Conservation (phyloP, 805 yeast species). For the Nakazawaea ambrosiae region DNA sequence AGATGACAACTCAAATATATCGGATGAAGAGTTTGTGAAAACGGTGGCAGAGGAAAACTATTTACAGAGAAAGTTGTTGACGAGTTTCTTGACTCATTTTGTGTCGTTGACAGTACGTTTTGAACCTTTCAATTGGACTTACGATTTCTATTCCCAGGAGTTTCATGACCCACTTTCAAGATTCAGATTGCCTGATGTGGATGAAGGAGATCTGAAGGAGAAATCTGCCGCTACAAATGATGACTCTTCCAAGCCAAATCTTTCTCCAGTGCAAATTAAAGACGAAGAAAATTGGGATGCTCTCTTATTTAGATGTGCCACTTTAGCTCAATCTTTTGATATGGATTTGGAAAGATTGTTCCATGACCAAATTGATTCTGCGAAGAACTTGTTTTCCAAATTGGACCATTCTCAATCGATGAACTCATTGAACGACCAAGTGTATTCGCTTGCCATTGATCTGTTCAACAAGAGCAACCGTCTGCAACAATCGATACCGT, state of each 20-base stretch:
- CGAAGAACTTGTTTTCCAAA: conserved; percentile 34
- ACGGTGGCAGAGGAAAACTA: conserved; percentile 48
- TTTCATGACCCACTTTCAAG: conserved; percentile 8
- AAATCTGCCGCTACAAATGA: conserved; percentile 1
- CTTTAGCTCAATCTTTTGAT: conserved; percentile 61
- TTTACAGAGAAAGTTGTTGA: conserved; percentile 59
- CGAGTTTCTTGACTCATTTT: conserved; percentile 51
- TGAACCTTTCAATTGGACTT: conserved; percentile 6
- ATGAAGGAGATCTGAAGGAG: conserved; percentile 12
- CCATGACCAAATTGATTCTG: conserved; percentile 24
- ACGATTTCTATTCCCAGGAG: neutral
- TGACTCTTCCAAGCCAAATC: neutral
- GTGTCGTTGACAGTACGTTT: conserved; percentile 26
- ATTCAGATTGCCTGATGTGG: conserved; percentile 17
- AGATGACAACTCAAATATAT: conserved; percentile 22
- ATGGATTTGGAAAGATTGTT: conserved; percentile 43
- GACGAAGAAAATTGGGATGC: conserved; percentile 13
- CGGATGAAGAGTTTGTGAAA: conserved; percentile 32
- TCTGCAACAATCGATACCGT: conserved; percentile 18
- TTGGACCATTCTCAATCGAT: conserved; percentile 18
- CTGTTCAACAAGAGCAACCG: conserved; percentile 30
- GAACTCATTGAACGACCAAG: conserved; percentile 26
- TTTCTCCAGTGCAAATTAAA: conserved; percentile 6
- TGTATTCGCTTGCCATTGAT: conserved; percentile 32
- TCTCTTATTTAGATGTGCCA: conserved; percentile 32